Evolutionary conservation across 495 filamentous ascomycete species (phyloP).

Genomic region (Aspergillus funiculosus): DNA sequence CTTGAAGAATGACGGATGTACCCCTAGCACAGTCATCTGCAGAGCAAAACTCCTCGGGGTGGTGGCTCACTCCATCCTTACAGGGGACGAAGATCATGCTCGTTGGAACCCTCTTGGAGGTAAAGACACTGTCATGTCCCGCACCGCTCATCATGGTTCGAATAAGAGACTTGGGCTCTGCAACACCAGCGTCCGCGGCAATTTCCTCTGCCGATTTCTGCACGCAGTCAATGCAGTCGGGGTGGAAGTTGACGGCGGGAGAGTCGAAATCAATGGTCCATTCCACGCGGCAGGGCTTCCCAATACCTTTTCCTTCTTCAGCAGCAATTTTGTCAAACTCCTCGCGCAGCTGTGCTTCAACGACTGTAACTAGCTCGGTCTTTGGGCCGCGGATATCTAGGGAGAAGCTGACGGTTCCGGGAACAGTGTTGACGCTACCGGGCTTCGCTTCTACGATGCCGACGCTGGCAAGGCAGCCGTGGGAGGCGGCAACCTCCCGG

Average conservation of each 20-base stretch:
- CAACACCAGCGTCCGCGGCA: conserved; percentile 42
- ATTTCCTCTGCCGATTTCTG: conserved; percentile 52
- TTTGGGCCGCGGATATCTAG: conserved; percentile 65
- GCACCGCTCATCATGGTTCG: conserved; percentile 51
- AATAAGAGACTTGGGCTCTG: conserved; percentile 36
- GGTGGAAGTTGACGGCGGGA: conserved; percentile 61
- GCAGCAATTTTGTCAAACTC: conserved; percentile 56
- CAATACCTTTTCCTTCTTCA: conserved; percentile 44
- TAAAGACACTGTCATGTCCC: conserved; percentile 61
- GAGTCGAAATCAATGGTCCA: conserved; percentile 60
- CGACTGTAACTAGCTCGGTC: conserved; percentile 48
- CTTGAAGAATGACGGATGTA: conserved; percentile 56
- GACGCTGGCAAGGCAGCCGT: conserved; percentile 59
- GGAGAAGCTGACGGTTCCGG: conserved; percentile 60
- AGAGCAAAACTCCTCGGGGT: conserved; percentile 56
- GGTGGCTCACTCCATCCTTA: conserved; percentile 59
- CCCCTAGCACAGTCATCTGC: conserved; percentile 59
- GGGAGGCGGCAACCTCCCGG: conserved; percentile 53
- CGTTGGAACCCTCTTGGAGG: conserved; percentile 53
- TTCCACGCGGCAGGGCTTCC: conserved; percentile 51
- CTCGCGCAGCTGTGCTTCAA: conserved; percentile 49
- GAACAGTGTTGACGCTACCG: conserved; percentile 70
- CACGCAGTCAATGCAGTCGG: conserved; percentile 63
- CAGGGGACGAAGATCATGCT: conserved; percentile 66
- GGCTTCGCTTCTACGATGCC: conserved; percentile 64